A percentile compares a stretch with the other conserved stretches of the same genome.
These are phyloP conservation scores for Pichia sp. DNA, from an alignment of 1,139 yeast species.

Conservation along the genomic window DNA sequence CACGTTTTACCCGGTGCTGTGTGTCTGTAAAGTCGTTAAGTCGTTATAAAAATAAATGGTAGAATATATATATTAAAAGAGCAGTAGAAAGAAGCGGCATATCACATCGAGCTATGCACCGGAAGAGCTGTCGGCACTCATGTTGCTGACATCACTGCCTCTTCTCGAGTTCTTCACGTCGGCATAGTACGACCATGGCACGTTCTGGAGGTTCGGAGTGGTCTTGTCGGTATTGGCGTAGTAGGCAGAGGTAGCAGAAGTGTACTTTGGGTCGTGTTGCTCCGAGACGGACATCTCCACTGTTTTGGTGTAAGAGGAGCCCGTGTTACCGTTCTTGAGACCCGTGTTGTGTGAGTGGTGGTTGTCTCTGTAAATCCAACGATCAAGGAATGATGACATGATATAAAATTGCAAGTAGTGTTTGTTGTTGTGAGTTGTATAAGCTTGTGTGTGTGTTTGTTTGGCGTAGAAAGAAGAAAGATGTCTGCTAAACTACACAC, in stretches of 20 bases:
- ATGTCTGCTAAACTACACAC: too few relatives aligned
- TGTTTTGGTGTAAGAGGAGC: constrained; percentile 23
- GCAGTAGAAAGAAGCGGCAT: too few relatives aligned
- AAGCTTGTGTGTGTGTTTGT: background rate
- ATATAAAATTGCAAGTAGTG: background rate
- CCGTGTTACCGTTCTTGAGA: constrained; percentile 27
- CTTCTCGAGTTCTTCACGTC: constrained; percentile 13
- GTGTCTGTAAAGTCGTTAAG: too few relatives aligned
- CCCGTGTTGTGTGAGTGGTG: constrained; percentile 19
- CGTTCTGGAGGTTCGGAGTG: constrained; percentile 31
- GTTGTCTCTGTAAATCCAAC: constrained; percentile 32
- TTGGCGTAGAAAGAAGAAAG: background rate
- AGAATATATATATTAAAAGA: too few relatives aligned
- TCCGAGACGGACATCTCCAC: constrained; percentile 15
- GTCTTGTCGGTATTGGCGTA: constrained; percentile 3
- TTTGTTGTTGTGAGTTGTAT: background rate
- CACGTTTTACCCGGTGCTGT: too few relatives aligned
- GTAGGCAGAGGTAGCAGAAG: constrained; percentile 3
- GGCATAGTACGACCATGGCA: constrained; percentile 30
- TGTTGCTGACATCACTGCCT: constrained; percentile 3
- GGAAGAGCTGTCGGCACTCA: background rate
- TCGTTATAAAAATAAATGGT: too few relatives aligned
- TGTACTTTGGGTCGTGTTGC: constrained; percentile 10
- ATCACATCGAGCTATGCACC: too few relatives aligned
- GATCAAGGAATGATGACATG: constrained; percentile 34